Evolutionary conservation across 139 green algal genomes (phyloP).

Genomic region (Chlamydomonas applanata): DNA sequence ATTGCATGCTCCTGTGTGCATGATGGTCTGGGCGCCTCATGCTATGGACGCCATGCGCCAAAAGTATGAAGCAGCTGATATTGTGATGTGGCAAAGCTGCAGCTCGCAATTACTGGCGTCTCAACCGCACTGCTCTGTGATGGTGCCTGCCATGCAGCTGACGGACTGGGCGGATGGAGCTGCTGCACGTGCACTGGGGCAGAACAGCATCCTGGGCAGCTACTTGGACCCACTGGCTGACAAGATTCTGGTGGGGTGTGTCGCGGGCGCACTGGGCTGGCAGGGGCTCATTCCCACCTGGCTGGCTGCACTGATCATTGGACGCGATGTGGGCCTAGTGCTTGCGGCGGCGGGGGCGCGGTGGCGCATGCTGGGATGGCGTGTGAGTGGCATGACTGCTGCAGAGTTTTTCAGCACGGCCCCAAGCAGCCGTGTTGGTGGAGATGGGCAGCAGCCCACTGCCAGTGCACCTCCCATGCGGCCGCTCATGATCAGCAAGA

Average conservation of each 20-base stretch:
- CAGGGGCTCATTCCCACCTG: constrained; percentile 58
- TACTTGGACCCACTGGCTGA: constrained; percentile 90
- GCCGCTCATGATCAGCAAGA: constrained; percentile 81
- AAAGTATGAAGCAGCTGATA: no score
- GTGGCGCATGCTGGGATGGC: constrained; percentile 47
- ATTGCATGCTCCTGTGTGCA: no score
- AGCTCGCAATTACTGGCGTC: no score
- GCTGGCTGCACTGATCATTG: constrained; percentile 68
- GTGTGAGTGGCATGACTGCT: constrained; percentile 31
- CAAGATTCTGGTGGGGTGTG: constrained; percentile 66
- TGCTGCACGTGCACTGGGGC: constrained; percentile 51
- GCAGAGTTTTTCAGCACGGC: constrained; percentile 60
- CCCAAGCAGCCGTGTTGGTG: background rate
- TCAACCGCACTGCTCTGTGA: no score
- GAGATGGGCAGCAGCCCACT: background rate
- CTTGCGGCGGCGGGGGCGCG: constrained; percentile 46
- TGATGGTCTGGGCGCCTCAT: no score
- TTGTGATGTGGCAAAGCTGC: no score
- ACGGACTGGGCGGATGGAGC: constrained; percentile 86
- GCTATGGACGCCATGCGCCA: no score
- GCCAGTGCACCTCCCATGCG: constrained; percentile 37
- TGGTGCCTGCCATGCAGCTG: constrained; percentile 33
- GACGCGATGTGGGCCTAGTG: constrained; percentile 69
- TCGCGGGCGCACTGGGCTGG: constrained; percentile 53
- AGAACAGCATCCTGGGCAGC: constrained; percentile 72